Base-by-base conservation (phyloP, 73 alveolate genomes). In the Paramecium tetraurelia region DNA sequence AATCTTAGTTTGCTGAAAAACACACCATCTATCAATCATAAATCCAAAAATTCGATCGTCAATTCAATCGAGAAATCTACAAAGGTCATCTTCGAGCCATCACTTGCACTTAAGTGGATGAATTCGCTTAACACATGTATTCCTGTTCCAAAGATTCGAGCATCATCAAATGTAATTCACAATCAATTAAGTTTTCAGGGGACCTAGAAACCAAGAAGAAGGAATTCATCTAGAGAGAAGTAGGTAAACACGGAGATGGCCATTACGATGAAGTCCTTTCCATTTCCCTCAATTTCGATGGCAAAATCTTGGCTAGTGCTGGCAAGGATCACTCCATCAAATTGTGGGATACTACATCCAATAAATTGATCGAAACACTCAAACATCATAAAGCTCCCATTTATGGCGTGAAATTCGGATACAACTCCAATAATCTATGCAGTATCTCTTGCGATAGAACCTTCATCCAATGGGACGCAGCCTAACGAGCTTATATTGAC, bases 61-160 rank as follows among this genome's bases (percentile, higher is more conserved):
- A 41, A 22, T 71, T 43, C 57, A 50, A 89, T 70, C 29, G 58
- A 70, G 87, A 70, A 70, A 71, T 36, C 20, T 89, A 58, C 24
- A 89, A 89, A 70, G 94, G 94, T 46, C 94, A 89, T 46, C 29
- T 83, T 12, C 16, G 94, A 71, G 75, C 92, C 24, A 89, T 89
- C 4, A 89, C 94, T 43, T 89, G 58, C 27, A 63, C 87, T 31
- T 20, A 89, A 89, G 48, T 89, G 24, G 86, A 83, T 44, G 48
- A 88, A 27, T 70, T 70, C 72, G 94, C 89, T 1, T 44, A 72
- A 72, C 22, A 29, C 8, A 18, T 89, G 29, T 89, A 70, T 46
- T 89, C 94, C 44, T 77, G 88, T 50, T 89, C 94, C 7, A 89
- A 89, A 72, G 94, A 89, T 44, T 48, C 94, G 12, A 70, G 92